Evolutionary conservation across 225 moss, liverwort and hornwort genomes (phyloP).

Genomic region (Marchantia polymorpha): DNA sequence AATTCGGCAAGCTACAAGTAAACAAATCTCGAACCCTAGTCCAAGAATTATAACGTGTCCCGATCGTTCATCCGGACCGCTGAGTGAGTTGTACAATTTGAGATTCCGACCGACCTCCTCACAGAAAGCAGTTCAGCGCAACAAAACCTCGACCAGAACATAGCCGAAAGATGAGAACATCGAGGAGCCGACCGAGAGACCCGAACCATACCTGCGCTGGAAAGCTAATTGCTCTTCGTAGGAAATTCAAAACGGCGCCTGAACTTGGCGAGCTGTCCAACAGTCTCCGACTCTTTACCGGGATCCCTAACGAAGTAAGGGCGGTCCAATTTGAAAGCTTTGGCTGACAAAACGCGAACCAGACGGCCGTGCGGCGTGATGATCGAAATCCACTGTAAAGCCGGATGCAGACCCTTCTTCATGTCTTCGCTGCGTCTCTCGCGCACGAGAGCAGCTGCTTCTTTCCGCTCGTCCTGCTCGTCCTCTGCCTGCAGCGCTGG

Average conservation of each 20-base stretch:
- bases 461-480: too few relatives aligned
- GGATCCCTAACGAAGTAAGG: slow-evolving; percentile 86
- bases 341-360: slow-evolving; percentile 79
- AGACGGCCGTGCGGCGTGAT: slow-evolving; percentile 92
- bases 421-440: slow-evolving; percentile 28
- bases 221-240: slow-evolving; percentile 3
- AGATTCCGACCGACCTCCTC: too few relatives aligned
- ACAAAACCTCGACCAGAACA: not conserved
- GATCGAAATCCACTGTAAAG: slow-evolving; percentile 94
- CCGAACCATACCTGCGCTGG: not conserved
- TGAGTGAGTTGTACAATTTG: too few relatives aligned
- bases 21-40: too few relatives aligned
- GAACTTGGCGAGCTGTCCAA: slow-evolving; percentile 94
- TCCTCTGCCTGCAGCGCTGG: too few relatives aligned
- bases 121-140: not conserved
- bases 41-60: too few relatives aligned
- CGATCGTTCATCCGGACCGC: too few relatives aligned
- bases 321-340: slow-evolving; percentile 88
- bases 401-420: slow-evolving; percentile 97
- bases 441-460: too few relatives aligned
- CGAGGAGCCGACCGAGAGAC: too few relatives aligned
- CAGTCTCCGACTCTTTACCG: slow-evolving; percentile 89
- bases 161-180: not conserved
- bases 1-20: not conserved
- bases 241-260: slow-evolving; percentile 76